Evolutionary conservation across 495 filamentous ascomycete genomes (phyloP), one percentile per base, ranked within the genome.

Genomic region (Tuber magnatum): DNA sequence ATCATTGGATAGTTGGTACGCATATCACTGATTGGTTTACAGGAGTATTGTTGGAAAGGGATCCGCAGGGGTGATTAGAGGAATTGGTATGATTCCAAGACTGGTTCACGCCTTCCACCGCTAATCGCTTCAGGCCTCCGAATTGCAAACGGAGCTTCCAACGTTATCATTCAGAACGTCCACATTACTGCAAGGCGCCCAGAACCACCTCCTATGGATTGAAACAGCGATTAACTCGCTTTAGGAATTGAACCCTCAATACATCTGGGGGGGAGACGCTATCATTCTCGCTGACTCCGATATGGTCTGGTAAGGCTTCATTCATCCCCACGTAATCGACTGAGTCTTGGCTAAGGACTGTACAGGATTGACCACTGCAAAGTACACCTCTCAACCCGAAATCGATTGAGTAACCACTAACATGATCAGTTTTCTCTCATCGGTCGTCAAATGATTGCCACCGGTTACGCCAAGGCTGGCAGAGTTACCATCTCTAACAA

Each of bases 401-500:
- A 42, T 16, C 0, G 20, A 12, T 22, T 6, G 39, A n/a, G 32
- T 68, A 38, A 43, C 5, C 24, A 61, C 61, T 43, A 76, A 70
- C 42, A 61, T 14, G 71, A 71, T 41, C 76, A 86, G 83, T 84
- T 84, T 71, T 84, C 84, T n/a, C 82, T 84, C 71, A 86, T 86
- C 74, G 85, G 85, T 71, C 85, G 85, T 68, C 85, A 86, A 77
- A 83, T 84, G 76, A 81, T 84, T 73, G 83, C 85, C 71, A 80
- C 81, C 48, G 86, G 86, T 10, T 81, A 78, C 51, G 68, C 68
- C 40, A 74, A 82, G 16, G 83, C 80, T 65, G 83, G 81, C 44
- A 83, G 84, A 70, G 82, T 86, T 8, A 85, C 83, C 70, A 84
- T 88, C 75, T 82, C 81, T 70, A 85, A 86, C 82, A 80, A 73